Conservation (phyloP, 768 basidiomycete species). For the Pulveroboletus sp. region DNA sequence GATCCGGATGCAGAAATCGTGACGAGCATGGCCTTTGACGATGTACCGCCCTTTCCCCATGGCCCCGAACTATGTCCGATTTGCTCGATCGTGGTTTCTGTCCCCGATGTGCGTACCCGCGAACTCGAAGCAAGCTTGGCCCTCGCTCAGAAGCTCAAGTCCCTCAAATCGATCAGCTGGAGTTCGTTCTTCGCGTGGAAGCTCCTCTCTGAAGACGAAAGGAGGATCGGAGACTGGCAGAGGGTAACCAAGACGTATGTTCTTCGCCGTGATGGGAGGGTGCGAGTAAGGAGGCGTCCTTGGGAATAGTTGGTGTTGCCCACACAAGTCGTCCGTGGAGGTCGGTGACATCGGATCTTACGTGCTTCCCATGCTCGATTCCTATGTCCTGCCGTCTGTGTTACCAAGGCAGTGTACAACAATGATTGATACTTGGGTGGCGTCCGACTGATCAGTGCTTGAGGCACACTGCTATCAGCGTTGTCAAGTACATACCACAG, state of each 20-base stretch:
- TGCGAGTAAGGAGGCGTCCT: conserved; percentile 42
- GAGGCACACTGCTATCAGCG: not conserved
- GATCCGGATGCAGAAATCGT: conserved; percentile 1
- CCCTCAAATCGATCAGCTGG: conserved; percentile 48
- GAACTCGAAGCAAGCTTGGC: conserved; percentile 49
- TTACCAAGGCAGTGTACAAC: not conserved
- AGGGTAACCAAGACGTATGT: conserved; percentile 41
- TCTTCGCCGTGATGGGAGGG: conserved; percentile 36
- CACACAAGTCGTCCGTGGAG: not conserved
- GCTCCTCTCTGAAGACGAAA: conserved; percentile 13
- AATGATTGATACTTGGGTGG: not conserved
- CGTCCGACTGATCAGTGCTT: not conserved
- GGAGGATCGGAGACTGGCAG: conserved; percentile 19
- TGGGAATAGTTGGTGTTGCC: conserved; percentile 28
- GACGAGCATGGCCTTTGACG: not conserved
- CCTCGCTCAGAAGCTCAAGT: conserved; percentile 44
- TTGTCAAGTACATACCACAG: not conserved
- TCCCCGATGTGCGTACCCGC: conserved; percentile 34
- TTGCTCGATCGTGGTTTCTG: conserved; percentile 33
- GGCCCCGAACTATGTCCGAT: conserved; percentile 33
- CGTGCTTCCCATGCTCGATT: not conserved
- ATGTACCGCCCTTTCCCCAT: conserved; percentile 27
- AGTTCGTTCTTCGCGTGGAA: conserved; percentile 43
- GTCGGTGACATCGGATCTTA: not conserved
- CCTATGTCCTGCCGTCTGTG: not conserved